Evolutionary conservation across 2,329 filamentous ascomycete genomes (phyloP), one percentile per base, ranked within the genome.

Genomic region (Sclerotinia glacialis): DNA sequence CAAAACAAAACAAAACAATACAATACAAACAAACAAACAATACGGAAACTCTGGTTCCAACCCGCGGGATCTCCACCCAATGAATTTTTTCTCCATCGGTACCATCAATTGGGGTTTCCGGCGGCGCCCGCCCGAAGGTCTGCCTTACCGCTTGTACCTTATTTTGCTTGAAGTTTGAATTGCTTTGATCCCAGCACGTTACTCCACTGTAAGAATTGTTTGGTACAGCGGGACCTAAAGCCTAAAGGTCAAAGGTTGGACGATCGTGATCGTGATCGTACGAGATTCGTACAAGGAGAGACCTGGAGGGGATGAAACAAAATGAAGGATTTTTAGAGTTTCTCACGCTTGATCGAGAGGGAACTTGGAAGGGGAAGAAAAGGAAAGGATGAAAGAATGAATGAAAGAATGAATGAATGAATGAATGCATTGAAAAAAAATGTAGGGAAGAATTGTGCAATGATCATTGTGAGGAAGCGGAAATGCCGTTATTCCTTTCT

Each of bases 361-460:
- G 49, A n/a, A 16, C 21, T 49, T 37, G 28, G 18, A 37, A 23
- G 28, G 58, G 21, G 7, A 37, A 18, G 42, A 18, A 37, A 9
- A 11, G 16, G 2, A 9, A 4, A n/a, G 23, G 40, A 34, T n/a
- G n/a, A n/a, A n/a, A n/a, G n/a, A 28, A 4, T 7, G 16, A 9
- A 14, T n/a, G 23, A 26, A 23, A 47, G 56, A 6, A 28, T 21
- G 42, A 28, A 4, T 7, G 16, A 9, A 14, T n/a, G 23, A 26
- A 23, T 59, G 56, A 6, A 28, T 21, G 42, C 12, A 16, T 53
- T 26, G 28, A 46, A 21, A 34, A 23, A 37, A 49, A 16, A 18
- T 31, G 28, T 9, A 37, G 42, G 42, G 34, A 61, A 61, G 44
- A 61, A 61, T 49, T 61, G 58, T 44, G 58, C 58, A 61, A 61